Evolutionary conservation across 345 rosid genomes (phyloP), one percentile per base, ranked within the genome.

Genomic region (Ceriops tagal): DNA sequence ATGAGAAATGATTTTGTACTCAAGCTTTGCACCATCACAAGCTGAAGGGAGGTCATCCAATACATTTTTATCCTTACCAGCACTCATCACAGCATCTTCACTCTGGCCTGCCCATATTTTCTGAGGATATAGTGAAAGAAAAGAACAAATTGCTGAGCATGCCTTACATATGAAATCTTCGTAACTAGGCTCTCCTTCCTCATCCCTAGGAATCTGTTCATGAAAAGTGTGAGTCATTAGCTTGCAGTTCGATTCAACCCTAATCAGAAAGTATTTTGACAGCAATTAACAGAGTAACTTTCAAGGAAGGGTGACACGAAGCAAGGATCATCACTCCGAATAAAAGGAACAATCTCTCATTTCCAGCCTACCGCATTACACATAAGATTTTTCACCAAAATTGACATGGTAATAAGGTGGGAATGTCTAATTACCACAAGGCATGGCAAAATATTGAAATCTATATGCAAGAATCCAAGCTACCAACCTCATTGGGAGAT

Each of bases 101-200:
- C 64, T 32, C 58, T 81, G 80, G 20, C 60, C 77, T 69, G 89
- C 91, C 86, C 88, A 73, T 58, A 92, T 76, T 43, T 78, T 84
- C 74, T 79, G 81, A 35, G 96, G 91, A 81, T 90, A 89, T 39
- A 71, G 70, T 47, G 75, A 70, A 65, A 96, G 83, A 80, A 96
- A 92, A 64, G 93, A 89, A 75, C 92, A 90, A 69, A 72, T 61
- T 19, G 78, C 77, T 8, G 96, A 86, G 78, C 99, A 95, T 43
- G 75, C 77, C 77, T 82, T 81, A 83, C 99, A 95, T 74, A 92
- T 84, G 76, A 95, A 89, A 71, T 95, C 99, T 63, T 89, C 98
- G 55, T 90, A 95, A 15, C 83, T 66, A 35, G 97, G 96, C 63
- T 87, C 97, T 53, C 97, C 98, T 75, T 95, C 99, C 65, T 86